Base-by-base conservation (phyloP, 352 stramenopile species). In the Phytophthora hybrid region DNA sequence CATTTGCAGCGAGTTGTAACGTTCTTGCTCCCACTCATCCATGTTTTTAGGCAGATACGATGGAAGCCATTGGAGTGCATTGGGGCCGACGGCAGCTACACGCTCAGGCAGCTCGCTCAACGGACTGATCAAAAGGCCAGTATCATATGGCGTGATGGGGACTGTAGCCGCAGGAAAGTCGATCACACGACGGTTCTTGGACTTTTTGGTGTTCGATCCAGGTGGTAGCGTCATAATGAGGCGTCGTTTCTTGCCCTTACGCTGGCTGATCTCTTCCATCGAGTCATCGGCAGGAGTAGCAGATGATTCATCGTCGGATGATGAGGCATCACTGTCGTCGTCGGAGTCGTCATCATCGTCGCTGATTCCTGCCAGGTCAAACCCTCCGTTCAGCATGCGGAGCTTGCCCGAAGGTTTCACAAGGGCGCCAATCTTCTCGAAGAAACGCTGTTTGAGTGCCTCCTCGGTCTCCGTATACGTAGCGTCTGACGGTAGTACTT, bases 11-110 rank as follows among this genome's bases (percentile, higher is more conserved):
- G 82, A 79, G 26, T 89, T 76, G 63, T 89, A 88, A 14, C 88
- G 85, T 21, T 95, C 88, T 63, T 92, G 69, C 66, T 95, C 88
- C 88, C 86, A 94, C 26, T 95, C 87, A 26, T 77, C 68, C 82
- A 95, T 91, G 39, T 90, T 85, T 61, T 83, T 79, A 23, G 88
- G 88, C 51, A 93, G 49, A 69, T 90, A 90, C 19, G 84, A 87
- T 29, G 78, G 79, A 62, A 94, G 79, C 88, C 88, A 95, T 60
- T 95, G 88, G 39, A 93, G 62, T n/a, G 84, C 81, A 66, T 73
- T 73, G 4, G 85, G 84, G 8, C 80, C 84, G n/a, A 92, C 77
- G 1, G 86, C 88, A 39, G 85, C 84, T n/a, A 93, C 84, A 58
- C 78, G 78, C 26, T 92, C 88, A 4, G 88, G 85, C 0, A 95